Base-by-base conservation (phyloP, 1,284 basidiomycete species). In the Boletellus deceptivus region DNA sequence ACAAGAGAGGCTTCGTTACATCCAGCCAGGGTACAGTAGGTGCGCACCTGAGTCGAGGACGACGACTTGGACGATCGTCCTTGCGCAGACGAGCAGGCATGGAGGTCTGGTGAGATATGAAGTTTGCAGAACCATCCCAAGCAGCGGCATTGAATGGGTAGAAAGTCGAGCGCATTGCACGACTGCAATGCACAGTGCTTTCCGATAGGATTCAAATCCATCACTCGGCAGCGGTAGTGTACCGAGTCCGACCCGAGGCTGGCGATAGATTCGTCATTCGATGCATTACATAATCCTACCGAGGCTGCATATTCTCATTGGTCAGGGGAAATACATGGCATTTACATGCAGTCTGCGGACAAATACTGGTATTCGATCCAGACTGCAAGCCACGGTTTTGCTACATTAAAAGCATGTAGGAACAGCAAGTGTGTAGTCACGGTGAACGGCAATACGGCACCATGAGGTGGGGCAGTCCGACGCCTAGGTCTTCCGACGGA, bases 401-500 rank as follows among this genome's bases (percentile, higher is more conserved):
- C 29, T 39, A 54, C 37, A 46, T 52, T 31, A 43, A 43, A 43
- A 18, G 43, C 13, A 31, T 13, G 29, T 31, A 31, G 31, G 40
- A 53, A 43, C 35, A 20, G 31, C 18, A 35, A 35, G 22, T 18
- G 34, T 38, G 37, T 14, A 41, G 11, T 11, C 29, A 36, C 29
- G n/a, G 31, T 38, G 48, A 36, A 34, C 40, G 39, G 25, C n/a
- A 44, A 54, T 54, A 57, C 44, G 25, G 37, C 37, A 45, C 27
- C 20, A 41, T 25, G 24, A 37, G 25, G 38, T 20, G 43, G 45
- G 33, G 41, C 16, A 24, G 38, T 43, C 39, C 18, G 38, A 27
- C 45, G 58, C 66, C 77, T 77, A 91, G 78, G 86, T 89, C 79
- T 91, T 91, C 77, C 83, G 83, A 73, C 89, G 87, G 84, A 88